Conservation (phyloP, 441 rosid genomes). For the Melastoma candidum region DNA sequence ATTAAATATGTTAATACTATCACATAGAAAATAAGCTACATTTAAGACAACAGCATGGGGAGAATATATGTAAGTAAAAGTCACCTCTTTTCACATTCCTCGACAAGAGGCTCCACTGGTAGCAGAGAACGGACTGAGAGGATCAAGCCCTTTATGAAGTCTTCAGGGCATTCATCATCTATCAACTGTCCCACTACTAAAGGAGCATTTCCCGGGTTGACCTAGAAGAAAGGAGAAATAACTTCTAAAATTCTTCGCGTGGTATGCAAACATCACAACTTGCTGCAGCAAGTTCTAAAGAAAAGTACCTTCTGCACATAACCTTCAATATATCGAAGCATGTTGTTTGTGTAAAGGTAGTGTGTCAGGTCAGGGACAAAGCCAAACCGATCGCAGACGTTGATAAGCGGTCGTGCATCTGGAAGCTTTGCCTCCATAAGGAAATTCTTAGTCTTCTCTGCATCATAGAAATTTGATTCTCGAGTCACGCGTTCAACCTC, state of each 20-base stretch:
- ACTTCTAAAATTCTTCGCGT: too few relatives aligned
- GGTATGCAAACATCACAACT: too few relatives aligned
- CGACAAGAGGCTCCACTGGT: slow-evolving; percentile 97
- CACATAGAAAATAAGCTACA: slow-evolving; percentile 12
- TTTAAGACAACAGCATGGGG: slow-evolving; percentile 6
- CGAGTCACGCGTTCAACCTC: slow-evolving; percentile 98
- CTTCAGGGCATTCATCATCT: slow-evolving; percentile 95
- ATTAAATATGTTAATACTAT: slow-evolving; percentile 7
- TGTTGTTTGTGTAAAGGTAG: too few relatives aligned
- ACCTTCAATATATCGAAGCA: slow-evolving; percentile 50
- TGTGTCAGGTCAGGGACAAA: slow-evolving; percentile 11
- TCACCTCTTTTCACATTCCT: slow-evolving; percentile 97
- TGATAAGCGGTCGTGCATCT: slow-evolving; percentile 81
- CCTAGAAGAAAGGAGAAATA: slow-evolving; percentile 33
- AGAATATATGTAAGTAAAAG: slow-evolving; percentile 6
- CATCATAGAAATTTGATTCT: slow-evolving; percentile 88
- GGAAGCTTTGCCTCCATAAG: slow-evolving; percentile 97
- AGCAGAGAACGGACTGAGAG: slow-evolving; percentile 98
- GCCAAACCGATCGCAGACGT: slow-evolving; percentile 98
- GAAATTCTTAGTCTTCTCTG: slow-evolving; percentile 93
- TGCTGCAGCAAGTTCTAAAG: too few relatives aligned
- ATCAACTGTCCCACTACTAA: slow-evolving; percentile 88
- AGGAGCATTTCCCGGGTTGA: slow-evolving; percentile 89
- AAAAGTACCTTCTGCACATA: slow-evolving; percentile 88
- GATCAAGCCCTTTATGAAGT: slow-evolving; percentile 82